Conservation (phyloP, 768 basidiomycete species). For the Gloeopeniophorella convolvens region DNA sequence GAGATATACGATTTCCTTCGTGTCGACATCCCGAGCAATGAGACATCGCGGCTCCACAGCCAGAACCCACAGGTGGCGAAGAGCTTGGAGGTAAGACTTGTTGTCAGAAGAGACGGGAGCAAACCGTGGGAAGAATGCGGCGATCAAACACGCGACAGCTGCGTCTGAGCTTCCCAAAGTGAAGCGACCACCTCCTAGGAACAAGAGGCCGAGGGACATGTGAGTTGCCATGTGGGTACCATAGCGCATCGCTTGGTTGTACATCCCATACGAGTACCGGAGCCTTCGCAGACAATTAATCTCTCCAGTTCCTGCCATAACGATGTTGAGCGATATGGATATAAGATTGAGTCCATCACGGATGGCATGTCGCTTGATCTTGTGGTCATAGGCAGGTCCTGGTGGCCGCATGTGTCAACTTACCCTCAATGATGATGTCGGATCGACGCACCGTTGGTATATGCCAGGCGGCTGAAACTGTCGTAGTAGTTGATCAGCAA, state of each 20-base stretch:
- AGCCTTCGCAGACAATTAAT: conserved; percentile 82
- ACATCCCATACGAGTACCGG: conserved; percentile 85
- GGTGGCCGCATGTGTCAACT: conserved; percentile 2
- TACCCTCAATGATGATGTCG: neutral
- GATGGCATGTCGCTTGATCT: conserved; percentile 81
- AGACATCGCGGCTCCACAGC: conserved; percentile 93
- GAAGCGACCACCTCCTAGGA: conserved; percentile 88
- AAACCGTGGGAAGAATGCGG: conserved; percentile 90
- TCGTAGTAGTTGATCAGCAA: conserved; percentile 81
- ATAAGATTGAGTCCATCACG: conserved; percentile 86
- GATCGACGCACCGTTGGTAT: conserved; percentile 51
- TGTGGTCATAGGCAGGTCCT: conserved; percentile 81
- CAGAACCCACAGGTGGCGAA: conserved; percentile 93
- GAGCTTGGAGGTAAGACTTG: conserved; percentile 83
- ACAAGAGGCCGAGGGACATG: conserved; percentile 84
- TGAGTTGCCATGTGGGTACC: conserved; percentile 88
- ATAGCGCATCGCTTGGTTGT: conserved; percentile 66
- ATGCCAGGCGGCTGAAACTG: conserved; percentile 63
- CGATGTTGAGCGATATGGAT: conserved; percentile 79
- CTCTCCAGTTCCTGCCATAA: conserved; percentile 98
- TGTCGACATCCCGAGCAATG: conserved; percentile 88
- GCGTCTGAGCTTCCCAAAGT: conserved; percentile 90
- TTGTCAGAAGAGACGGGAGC: conserved; percentile 78
- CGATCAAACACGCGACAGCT: conserved; percentile 82
- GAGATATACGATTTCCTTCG: conserved; percentile 83